These are phyloP conservation scores for Penicillium riverlandense DNA, from an alignment of 495 filamentous ascomycete genomes.

Conservation along the genomic window DNA sequence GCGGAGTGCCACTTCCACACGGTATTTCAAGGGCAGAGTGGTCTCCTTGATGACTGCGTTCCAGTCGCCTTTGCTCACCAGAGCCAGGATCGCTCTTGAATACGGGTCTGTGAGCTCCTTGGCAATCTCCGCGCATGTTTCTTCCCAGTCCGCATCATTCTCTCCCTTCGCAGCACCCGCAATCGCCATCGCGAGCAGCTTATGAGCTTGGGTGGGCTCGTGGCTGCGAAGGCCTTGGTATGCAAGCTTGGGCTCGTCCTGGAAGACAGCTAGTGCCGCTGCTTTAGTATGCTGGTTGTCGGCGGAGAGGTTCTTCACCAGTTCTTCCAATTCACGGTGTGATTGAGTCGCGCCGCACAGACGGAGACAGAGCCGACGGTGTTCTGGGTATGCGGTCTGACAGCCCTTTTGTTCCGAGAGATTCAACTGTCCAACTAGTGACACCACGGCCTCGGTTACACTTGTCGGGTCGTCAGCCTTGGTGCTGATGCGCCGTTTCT, in stretches of 20 bases:
- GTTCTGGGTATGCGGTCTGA: constrained; percentile 60
- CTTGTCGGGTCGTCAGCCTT: constrained; percentile 18
- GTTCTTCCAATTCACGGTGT: constrained; percentile 52
- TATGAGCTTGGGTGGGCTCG: constrained; percentile 36
- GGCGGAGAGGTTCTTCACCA: constrained; percentile 50
- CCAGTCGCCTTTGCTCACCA: constrained; percentile 87
- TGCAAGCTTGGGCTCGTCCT: constrained; percentile 54
- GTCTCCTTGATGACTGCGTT: constrained; percentile 69
- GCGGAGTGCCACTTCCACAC: constrained; percentile 77
- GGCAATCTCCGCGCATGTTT: constrained; percentile 52
- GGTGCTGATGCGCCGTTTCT: constrained; percentile 22
- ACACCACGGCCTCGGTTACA: constrained; percentile 43
- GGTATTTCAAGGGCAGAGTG: constrained; percentile 77
- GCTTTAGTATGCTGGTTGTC: constrained; percentile 71
- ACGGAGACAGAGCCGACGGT: constrained; percentile 70
- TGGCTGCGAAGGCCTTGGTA: constrained; percentile 38
- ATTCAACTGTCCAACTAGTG: constrained; percentile 39
- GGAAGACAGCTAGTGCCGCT: constrained; percentile 69
- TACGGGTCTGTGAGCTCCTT: constrained; percentile 73
- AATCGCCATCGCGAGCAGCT: constrained; percentile 48
- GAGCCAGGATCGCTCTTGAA: constrained; percentile 83
- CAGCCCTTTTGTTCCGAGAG: constrained; percentile 42
- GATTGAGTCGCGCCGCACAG: constrained; percentile 68
- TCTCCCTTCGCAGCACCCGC: constrained; percentile 47
- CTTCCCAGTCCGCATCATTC: constrained; percentile 47